Conservation (phyloP, 805 yeast species). For the Candida quercuum region DNA sequence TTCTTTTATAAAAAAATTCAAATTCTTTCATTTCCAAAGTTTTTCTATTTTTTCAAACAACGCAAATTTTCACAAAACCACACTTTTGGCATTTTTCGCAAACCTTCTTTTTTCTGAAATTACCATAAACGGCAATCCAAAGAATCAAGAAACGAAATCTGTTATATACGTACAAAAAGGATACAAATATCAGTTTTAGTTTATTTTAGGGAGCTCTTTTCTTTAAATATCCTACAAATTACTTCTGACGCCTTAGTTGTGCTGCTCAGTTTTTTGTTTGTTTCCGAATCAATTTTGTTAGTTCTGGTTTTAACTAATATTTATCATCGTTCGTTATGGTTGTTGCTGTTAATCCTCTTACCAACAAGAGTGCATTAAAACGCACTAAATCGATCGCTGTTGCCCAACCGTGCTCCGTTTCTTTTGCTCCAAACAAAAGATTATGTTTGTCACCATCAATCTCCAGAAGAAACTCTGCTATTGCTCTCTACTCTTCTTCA, state of each 20-base stretch:
- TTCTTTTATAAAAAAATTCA: not conserved
- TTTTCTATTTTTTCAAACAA: not conserved
- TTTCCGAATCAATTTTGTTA: not conserved
- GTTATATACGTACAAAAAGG: no score
- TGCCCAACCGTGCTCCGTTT: conserved; percentile 5
- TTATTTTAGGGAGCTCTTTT: no score
- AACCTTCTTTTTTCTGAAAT: not conserved
- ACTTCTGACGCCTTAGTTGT: conserved; percentile 28
- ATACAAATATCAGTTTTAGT: no score
- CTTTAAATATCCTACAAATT: no score
- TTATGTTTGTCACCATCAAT: conserved; percentile 16
- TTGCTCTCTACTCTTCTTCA: conserved; percentile 14
- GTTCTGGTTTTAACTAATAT: no score
- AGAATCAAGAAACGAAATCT: not conserved
- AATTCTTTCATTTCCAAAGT: not conserved
- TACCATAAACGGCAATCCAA: not conserved
- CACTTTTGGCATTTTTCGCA: conserved; percentile 1
- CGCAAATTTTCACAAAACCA: not conserved
- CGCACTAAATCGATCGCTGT: conserved; percentile 18
- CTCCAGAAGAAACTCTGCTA: conserved; percentile 18
- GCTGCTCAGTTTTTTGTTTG: conserved; percentile 19
- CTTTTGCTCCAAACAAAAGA: conserved; percentile 20
- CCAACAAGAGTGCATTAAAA: conserved; percentile 9
- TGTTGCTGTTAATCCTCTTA: conserved; percentile 5
- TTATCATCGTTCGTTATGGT: no score